Base-by-base conservation (phyloP, 768 basidiomycete genomes). In the Chalciporus sphaerocephalus region DNA sequence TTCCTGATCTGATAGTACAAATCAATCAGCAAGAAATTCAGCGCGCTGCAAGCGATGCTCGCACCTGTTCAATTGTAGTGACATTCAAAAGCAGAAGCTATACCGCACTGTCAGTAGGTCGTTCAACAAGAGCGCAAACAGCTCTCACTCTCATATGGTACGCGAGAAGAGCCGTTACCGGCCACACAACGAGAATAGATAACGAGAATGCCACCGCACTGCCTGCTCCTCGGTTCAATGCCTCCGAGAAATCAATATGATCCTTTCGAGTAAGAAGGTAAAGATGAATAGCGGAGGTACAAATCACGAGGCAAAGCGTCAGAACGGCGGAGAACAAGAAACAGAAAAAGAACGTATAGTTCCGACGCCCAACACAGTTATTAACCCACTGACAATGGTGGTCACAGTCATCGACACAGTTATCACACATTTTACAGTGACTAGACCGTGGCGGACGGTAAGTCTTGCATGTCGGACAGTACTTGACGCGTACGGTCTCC, bases 371-470 rank as follows among this genome's bases (percentile, higher is more conserved):
- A 32, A 99, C 78, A 62, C 96, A 98, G 61, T 92, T 96, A 64
- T 97, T 96, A 16, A 99, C 81, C 87, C 85, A 88, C 60, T 85
- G 84, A 51, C 85, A 89, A 60, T 92, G 91, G 60, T 94, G 89
- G 63, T 95, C 93, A 53, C 94, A 97, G 9, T 85, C 85, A 53
- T 97, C 94, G 13, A 97, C 92, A 59, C 95, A 99, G 61, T 98
- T 98, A 56, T 96, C 92, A 61, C 95, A 99, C 87, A 96, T 79
- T 64, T 93, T 91, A 64, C 95, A 99, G 66, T 99, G 95, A 59
- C 90, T 95, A 16, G 92, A 87, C 51, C 95, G 73, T 4, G 95
- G 95, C 6, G 95, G 92, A 16, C 95, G 82, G 61, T 97, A 99
- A 2, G 81, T 92, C 56, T 80, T 79, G 67, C 95, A 99, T 11